Percentiles rank a stretch among this genome's conserved stretches.
Conservation (phyloP, 1,139 yeast genomes). For the Scheffersomyces lignicola region DNA sequence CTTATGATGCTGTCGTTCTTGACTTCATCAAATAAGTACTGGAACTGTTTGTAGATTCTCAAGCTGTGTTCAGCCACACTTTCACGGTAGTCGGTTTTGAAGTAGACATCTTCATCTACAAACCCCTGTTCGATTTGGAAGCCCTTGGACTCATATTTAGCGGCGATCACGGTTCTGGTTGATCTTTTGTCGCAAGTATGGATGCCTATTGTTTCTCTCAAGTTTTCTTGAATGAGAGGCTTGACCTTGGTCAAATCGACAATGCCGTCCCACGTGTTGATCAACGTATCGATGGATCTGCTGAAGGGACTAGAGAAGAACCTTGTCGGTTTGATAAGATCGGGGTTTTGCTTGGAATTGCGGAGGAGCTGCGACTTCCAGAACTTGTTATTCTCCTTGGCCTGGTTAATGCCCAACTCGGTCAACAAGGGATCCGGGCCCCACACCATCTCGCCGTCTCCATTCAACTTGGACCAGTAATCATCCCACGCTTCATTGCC, state of each 20-base stretch:
- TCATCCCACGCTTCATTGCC: constrained; percentile 47
- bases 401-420: constrained; percentile 39
- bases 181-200: constrained; percentile 47
- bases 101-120: constrained; percentile 41
- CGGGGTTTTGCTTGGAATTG: constrained; percentile 11
- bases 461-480: constrained; percentile 42
- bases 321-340: constrained; percentile 27
- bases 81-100: constrained; percentile 39
- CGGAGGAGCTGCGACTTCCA: constrained; percentile 24
- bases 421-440: constrained; percentile 51
- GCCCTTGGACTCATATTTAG: constrained; percentile 31
- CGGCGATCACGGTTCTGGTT: constrained; percentile 28
- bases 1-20: constrained; percentile 24
- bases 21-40: constrained; percentile 29
- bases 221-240: constrained; percentile 41
- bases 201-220: constrained; percentile 45
- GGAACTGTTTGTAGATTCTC: constrained; percentile 37
- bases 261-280: constrained; percentile 31
- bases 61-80: constrained; percentile 41
- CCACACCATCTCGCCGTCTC: constrained; percentile 47
- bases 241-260: constrained; percentile 23
- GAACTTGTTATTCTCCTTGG: constrained; percentile 27
- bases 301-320: constrained; percentile 40
- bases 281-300: constrained; percentile 39
- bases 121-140: constrained; percentile 39